These are phyloP conservation scores for Miscanthus lutarioriparius DNA, from an alignment of 176 grass and related monocot species.

Conservation along the genomic window DNA sequence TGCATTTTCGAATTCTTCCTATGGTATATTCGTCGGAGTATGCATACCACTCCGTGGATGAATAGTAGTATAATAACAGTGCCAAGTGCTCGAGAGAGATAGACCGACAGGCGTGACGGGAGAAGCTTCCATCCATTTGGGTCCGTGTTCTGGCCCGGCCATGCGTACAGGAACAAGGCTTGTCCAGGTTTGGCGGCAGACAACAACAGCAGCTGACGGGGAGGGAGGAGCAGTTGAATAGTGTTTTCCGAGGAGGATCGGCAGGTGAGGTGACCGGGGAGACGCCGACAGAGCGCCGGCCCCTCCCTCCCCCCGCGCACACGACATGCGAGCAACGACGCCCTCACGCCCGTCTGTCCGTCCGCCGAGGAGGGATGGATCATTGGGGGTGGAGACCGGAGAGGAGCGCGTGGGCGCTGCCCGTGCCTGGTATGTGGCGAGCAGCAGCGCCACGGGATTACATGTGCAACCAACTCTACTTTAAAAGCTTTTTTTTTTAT, in stretches of 20 bases:
- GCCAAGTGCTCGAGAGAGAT: background rate
- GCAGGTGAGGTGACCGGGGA: background rate
- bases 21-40: background rate
- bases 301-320: background rate
- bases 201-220: background rate
- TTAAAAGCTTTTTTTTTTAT: too few species aligned
- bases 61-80: background rate
- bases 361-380: background rate
- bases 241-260: background rate
- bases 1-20: background rate
- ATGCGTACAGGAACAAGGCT: background rate
- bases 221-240: background rate
- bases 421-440: constrained; percentile 33
- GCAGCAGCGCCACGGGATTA: background rate
- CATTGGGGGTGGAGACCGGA: too few species aligned
- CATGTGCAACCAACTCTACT: constrained; percentile 6
- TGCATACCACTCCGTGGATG: background rate
- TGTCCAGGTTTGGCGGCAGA: background rate
- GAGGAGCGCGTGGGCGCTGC: background rate
- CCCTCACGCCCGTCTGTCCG: too few species aligned
- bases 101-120: background rate
- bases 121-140: constrained; percentile 1
- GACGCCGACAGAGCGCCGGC: constrained; percentile 11
- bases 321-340: constrained; percentile 20
- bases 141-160: background rate